Evolutionary conservation across 1,284 basidiomycete genomes (phyloP).

Genomic region (Ceratobasidium sp.): DNA sequence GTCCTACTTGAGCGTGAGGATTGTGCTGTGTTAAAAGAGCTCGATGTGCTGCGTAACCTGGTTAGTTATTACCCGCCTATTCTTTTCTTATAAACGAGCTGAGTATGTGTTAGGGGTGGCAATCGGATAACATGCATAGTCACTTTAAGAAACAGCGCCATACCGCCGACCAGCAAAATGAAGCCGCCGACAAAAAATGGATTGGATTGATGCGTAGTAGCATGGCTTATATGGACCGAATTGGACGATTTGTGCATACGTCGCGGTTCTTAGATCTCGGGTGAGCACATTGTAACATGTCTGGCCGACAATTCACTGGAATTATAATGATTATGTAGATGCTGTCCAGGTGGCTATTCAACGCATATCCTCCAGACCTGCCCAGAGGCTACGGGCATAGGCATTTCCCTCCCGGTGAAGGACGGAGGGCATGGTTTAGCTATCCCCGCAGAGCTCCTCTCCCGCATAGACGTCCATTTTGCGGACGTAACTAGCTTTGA

Average conservation of each 20-base stretch:
- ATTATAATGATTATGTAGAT: not conserved
- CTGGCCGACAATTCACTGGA: not conserved
- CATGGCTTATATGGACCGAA: slow-evolving; percentile 19
- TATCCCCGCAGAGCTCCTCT: not conserved
- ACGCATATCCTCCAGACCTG: slow-evolving; percentile 38
- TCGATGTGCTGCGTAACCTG: slow-evolving; percentile 1
- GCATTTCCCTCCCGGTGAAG: slow-evolving; percentile 32
- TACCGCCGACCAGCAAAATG: not conserved
- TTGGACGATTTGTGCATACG: not conserved
- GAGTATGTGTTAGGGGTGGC: slow-evolving; percentile 26
- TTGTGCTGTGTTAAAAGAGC: slow-evolving; percentile 3
- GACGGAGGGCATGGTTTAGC: slow-evolving; percentile 38
- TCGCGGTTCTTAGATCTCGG: slow-evolving; percentile 39
- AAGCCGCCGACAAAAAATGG: slow-evolving; percentile 34
- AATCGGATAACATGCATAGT: slow-evolving; percentile 12
- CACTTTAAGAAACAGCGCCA: slow-evolving; percentile 21
- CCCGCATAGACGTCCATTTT: slow-evolving; percentile 10
- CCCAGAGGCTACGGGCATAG: slow-evolving; percentile 10
- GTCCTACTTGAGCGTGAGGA: not conserved
- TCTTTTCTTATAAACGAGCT: not conserved
- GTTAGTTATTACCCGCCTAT: not conserved
- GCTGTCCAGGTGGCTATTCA: slow-evolving; percentile 39
- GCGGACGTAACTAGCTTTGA: slow-evolving; percentile 28
- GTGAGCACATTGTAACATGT: not conserved
- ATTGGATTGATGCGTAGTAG: slow-evolving; percentile 24